Percentiles rank a stretch among this genome's conserved stretches.
Evolutionary conservation across 2,329 filamentous ascomycete genomes (phyloP).

Genomic region (Eutypella sp.): DNA sequence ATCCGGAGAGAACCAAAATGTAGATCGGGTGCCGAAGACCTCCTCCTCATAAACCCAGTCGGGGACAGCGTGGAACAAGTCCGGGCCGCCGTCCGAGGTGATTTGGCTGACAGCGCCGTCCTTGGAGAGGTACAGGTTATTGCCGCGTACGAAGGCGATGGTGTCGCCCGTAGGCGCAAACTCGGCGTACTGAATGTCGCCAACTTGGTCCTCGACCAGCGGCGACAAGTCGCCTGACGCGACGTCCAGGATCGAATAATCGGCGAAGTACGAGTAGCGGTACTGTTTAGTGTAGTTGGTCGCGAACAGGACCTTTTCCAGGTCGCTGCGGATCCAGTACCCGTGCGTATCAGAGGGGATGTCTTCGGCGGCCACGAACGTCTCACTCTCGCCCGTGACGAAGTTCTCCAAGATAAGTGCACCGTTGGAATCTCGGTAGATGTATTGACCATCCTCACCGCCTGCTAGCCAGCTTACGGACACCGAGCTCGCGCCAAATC

Average conservation of each 20-base stretch:
- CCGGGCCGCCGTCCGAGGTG: constrained; percentile 54
- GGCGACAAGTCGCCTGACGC: constrained; percentile 49
- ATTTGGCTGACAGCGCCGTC: constrained; percentile 51
- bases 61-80: constrained; percentile 59
- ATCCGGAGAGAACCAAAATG: constrained; percentile 55
- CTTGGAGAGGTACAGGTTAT: constrained; percentile 58
- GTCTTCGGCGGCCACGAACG: constrained; percentile 53
- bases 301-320: constrained; percentile 55
- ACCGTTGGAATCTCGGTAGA: constrained; percentile 44
- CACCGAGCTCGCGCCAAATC: constrained; percentile 40
- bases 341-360: constrained; percentile 51
- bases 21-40: constrained; percentile 45
- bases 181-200: constrained; percentile 63
- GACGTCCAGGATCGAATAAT: constrained; percentile 61
- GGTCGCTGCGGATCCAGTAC: constrained; percentile 58
- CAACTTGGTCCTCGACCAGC: constrained; percentile 53
- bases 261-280: constrained; percentile 61
- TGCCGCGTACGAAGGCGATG: constrained; percentile 64
- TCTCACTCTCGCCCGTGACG: constrained; percentile 49
- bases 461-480: constrained; percentile 54
- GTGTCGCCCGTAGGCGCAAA: constrained; percentile 53
- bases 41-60: constrained; percentile 63
- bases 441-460: constrained; percentile 57
- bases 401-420: constrained; percentile 59
- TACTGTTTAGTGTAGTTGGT: constrained; percentile 66